Conservation (phyloP, 2,329 filamentous ascomycete genomes). For the Alternaria triticimaculans region DNA sequence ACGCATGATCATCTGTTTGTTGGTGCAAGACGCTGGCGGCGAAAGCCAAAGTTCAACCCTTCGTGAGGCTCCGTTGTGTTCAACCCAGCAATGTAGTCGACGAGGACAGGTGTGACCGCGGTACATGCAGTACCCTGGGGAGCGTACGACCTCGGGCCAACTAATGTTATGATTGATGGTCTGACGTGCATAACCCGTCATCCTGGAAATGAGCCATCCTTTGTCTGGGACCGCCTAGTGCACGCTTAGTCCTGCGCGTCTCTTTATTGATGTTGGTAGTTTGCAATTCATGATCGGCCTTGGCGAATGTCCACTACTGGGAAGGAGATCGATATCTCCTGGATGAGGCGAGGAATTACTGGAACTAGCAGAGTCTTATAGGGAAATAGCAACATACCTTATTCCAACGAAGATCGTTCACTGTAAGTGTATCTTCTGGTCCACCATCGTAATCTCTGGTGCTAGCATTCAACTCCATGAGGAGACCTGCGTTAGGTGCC, state of each 20-base stretch:
- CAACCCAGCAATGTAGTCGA: slow-evolving; percentile 5
- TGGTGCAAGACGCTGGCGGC: slow-evolving; percentile 12
- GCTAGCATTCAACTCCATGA: slow-evolving; percentile 13
- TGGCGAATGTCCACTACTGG: too few species aligned
- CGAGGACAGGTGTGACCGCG: slow-evolving; percentile 17
- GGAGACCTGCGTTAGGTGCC: background rate
- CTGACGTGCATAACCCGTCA: slow-evolving; percentile 4
- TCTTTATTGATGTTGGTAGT: background rate
- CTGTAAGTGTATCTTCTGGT: slow-evolving; percentile 24
- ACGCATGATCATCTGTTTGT: background rate
- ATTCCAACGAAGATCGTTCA: slow-evolving; percentile 32
- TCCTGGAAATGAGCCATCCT: slow-evolving; percentile 23
- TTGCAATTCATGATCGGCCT: too few species aligned
- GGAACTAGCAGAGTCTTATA: too few species aligned
- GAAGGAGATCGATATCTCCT: too few species aligned
- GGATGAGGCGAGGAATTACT: too few species aligned
- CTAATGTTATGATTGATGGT: slow-evolving; percentile 23
- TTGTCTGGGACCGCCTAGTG: slow-evolving; percentile 18
- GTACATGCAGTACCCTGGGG: slow-evolving; percentile 21
- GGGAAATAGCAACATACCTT: slow-evolving; percentile 24
- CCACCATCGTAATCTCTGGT: slow-evolving; percentile 28
- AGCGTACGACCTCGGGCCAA: slow-evolving; percentile 23
- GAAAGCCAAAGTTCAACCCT: slow-evolving; percentile 17
- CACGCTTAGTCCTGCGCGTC: slow-evolving; percentile 9
- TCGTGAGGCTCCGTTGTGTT: slow-evolving; percentile 5